These are phyloP conservation scores for Thielaviopsis cerberus DNA, from an alignment of 2,329 filamentous ascomycete species.

Conservation along the genomic window DNA sequence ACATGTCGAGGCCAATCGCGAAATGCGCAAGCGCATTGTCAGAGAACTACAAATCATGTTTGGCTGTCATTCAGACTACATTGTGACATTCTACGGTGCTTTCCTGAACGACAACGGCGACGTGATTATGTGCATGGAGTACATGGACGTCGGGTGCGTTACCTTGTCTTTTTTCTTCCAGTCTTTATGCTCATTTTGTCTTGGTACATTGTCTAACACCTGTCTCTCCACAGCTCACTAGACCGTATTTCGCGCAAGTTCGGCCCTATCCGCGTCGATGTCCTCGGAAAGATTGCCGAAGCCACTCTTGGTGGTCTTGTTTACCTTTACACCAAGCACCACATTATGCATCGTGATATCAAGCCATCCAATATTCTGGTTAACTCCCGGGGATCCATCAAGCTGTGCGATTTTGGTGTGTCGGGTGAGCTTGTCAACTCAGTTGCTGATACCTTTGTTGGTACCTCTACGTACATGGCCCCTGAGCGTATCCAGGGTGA, in stretches of 20 bases:
- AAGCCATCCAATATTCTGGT: constrained; percentile 96
- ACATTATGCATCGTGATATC: constrained; percentile 98
- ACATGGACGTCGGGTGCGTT: constrained; percentile 93
- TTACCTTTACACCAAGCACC: constrained; percentile 86
- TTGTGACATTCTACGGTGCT: constrained; percentile 93
- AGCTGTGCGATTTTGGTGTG: constrained; percentile 97
- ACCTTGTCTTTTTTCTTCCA: neutral
- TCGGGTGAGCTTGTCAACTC: constrained; percentile 95
- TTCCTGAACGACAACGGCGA: constrained; percentile 94
- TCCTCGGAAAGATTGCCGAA: constrained; percentile 93
- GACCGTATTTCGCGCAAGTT: constrained; percentile 90
- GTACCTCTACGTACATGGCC: constrained; percentile 98
- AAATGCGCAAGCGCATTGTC: constrained; percentile 90
- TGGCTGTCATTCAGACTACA: constrained; percentile 89
- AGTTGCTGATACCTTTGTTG: constrained; percentile 93
- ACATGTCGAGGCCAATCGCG: constrained; percentile 92
- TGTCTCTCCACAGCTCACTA: constrained; percentile 44
- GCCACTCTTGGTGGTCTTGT: constrained; percentile 82
- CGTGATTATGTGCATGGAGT: constrained; percentile 99
- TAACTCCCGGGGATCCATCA: constrained; percentile 86
- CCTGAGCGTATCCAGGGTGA: constrained; percentile 94
- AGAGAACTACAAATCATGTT: constrained; percentile 97
- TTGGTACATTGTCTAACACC: neutral
- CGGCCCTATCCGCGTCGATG: constrained; percentile 85
- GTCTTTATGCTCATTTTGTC: neutral